Conservation (phyloP, 2,329 filamentous ascomycete genomes). For the Fusarium gaditjirri region DNA sequence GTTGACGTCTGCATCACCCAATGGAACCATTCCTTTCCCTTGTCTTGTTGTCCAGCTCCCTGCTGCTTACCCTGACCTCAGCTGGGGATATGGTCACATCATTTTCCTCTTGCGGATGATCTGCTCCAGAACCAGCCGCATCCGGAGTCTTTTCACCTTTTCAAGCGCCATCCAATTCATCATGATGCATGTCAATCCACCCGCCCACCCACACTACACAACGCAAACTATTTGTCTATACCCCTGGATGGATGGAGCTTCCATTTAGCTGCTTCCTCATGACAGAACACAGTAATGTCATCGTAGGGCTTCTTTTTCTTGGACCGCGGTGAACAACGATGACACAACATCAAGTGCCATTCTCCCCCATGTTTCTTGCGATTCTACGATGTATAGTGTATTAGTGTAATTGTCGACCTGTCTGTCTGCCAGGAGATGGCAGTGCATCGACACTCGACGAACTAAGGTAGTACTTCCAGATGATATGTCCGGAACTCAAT, state of each 20-base stretch:
- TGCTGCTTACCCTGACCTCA: conserved; percentile 33
- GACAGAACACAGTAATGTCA: background rate
- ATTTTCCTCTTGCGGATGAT: conserved; percentile 24
- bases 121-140: conserved; percentile 4
- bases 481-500: background rate
- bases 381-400: conserved; percentile 11
- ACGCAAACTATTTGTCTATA: background rate
- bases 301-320: background rate
- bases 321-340: background rate
- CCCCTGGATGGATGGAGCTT: background rate
- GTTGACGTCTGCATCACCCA: conserved; percentile 26
- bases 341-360: conserved; percentile 5
- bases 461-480: conserved; percentile 2
- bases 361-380: background rate
- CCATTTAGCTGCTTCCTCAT: background rate
- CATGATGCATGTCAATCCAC: background rate
- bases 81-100: conserved; percentile 29
- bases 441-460: conserved; percentile 10
- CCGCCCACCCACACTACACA: background rate
- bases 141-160: conserved; percentile 7
- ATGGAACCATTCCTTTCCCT: conserved; percentile 23
- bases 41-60: conserved; percentile 18
- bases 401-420: background rate
- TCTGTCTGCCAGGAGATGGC: background rate
- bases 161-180: background rate